A percentile compares a stretch with the other conserved stretches of the same genome.
Evolutionary conservation across 257 asterid genomes (phyloP).

Genomic region (Scutellaria minor): DNA sequence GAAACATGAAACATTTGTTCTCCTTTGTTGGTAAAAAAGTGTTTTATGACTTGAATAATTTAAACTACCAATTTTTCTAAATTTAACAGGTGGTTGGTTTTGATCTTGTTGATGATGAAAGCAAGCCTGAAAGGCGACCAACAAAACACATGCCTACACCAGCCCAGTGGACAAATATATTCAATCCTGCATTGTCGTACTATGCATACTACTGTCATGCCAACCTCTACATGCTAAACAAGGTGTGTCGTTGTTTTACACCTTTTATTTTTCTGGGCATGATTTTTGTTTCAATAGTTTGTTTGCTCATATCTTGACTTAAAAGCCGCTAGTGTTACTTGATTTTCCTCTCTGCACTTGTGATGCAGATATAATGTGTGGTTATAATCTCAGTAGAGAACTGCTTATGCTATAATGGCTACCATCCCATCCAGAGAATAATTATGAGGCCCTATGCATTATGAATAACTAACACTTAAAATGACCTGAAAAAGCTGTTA

Average conservation of each 20-base stretch:
- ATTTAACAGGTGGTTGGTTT: constrained; percentile 86
- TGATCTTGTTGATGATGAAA: constrained; percentile 99
- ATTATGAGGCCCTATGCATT: too few species aligned
- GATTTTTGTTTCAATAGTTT: constrained; percentile 3
- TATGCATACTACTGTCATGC: constrained; percentile 97
- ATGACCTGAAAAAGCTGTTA: background rate
- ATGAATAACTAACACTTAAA: background rate
- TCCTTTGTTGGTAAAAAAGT: background rate
- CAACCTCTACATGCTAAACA: constrained; percentile 89
- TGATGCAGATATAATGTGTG: background rate
- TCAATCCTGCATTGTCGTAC: constrained; percentile 94
- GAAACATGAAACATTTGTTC: background rate
- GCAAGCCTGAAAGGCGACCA: constrained; percentile 98
- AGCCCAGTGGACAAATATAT: constrained; percentile 87
- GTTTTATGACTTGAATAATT: constrained; percentile 7
- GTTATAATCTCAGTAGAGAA: background rate
- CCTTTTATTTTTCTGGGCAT: background rate
- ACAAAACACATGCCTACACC: constrained; percentile 99
- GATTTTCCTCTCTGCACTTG: background rate
- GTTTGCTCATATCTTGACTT: background rate
- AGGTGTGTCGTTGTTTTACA: constrained; percentile 60
- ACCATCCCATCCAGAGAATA: too few species aligned
- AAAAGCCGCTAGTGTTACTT: background rate
- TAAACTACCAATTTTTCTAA: constrained; percentile 22
- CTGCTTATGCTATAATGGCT: background rate